Percentiles rank a stretch among this genome's conserved stretches.
Conservation (phyloP, 805 yeast species). For the Torulaspora delbrueckii region DNA sequence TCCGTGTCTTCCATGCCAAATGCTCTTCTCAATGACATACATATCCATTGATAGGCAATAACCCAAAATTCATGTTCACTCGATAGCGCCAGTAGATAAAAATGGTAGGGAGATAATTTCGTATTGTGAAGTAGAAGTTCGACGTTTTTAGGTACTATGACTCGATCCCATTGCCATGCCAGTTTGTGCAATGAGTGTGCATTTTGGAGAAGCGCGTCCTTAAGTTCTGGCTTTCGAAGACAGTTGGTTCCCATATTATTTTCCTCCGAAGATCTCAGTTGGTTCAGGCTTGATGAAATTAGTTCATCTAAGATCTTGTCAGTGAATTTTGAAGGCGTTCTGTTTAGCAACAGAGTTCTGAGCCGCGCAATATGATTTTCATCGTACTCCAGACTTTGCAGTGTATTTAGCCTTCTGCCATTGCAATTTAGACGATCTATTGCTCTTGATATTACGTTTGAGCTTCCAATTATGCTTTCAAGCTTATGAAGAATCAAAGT, state of each 20-base stretch:
- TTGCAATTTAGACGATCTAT: slow-evolving; percentile 18
- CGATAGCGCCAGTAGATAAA: slow-evolving; percentile 13
- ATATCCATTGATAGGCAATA: slow-evolving; percentile 17
- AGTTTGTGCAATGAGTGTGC: slow-evolving; percentile 17
- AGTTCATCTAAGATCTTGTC: slow-evolving; percentile 10
- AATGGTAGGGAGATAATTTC: slow-evolving; percentile 2
- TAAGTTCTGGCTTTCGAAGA: background rate
- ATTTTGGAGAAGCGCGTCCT: slow-evolving; percentile 9
- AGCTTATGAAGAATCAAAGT: slow-evolving; percentile 23
- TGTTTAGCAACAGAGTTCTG: slow-evolving; percentile 12
- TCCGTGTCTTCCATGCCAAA: slow-evolving; percentile 9
- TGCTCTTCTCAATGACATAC: slow-evolving; percentile 15
- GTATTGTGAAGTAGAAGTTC: slow-evolving; percentile 9
- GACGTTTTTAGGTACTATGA: slow-evolving; percentile 15
- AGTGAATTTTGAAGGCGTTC: slow-evolving; percentile 8
- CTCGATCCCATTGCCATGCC: slow-evolving; percentile 16
- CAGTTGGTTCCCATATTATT: background rate
- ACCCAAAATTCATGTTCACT: slow-evolving; percentile 12
- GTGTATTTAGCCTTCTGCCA: slow-evolving; percentile 13
- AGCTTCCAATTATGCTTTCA: slow-evolving; percentile 15
- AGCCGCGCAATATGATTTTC: slow-evolving; percentile 9
- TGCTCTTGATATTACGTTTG: slow-evolving; percentile 11
- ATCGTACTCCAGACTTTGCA: slow-evolving; percentile 19
- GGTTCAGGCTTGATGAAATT: slow-evolving; percentile 7
- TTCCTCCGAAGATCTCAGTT: slow-evolving; percentile 1